Percentiles rank a stretch among this genome's conserved stretches.
phyloP scores from a whole-genome alignment of 805 yeast genomes.

The Yarrowia hollandica region DNA sequence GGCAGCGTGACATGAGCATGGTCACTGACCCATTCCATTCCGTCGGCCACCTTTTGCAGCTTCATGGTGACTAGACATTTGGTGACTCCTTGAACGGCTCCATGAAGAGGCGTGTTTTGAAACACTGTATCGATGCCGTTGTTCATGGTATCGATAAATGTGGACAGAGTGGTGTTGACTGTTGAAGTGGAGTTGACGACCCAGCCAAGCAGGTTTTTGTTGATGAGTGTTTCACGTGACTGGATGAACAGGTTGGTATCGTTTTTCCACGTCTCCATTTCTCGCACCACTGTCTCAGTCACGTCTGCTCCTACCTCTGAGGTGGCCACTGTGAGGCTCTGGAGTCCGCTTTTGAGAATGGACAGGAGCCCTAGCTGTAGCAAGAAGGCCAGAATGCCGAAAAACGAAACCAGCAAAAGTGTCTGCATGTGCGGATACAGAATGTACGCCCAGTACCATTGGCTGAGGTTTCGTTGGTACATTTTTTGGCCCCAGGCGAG shows the following conservation, averaged over 20 bases:
- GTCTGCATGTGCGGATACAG: constrained; percentile 27
- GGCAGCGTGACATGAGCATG: constrained; percentile 64
- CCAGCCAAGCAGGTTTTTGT: constrained; percentile 67
- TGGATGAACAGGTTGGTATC: not conserved
- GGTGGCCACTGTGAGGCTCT: not conserved
- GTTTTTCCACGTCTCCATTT: constrained; percentile 11
- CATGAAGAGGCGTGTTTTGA: constrained; percentile 63
- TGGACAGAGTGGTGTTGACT: constrained; percentile 60
- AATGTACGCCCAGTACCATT: constrained; percentile 18
- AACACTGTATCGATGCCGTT: constrained; percentile 59
- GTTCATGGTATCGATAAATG: constrained; percentile 61
- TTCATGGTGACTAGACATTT: constrained; percentile 80
- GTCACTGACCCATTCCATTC: constrained; percentile 74
- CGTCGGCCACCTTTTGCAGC: constrained; percentile 62
- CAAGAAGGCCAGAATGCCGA: not conserved
- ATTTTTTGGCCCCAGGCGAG: not conserved
- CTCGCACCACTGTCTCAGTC: not conserved
- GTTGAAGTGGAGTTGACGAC: constrained; percentile 56
- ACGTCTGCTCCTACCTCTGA: constrained; percentile 12
- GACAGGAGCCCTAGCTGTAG: not conserved
- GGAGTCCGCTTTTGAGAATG: constrained; percentile 1
- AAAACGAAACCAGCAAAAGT: not conserved
- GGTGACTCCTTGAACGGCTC: constrained; percentile 65
- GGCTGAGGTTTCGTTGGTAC: not conserved
- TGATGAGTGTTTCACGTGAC: constrained; percentile 43